Evolutionary conservation across 176 grass and related monocot species (phyloP), one percentile per base, ranked within the genome.

Genomic region (Echinochloa phyllopogon): DNA sequence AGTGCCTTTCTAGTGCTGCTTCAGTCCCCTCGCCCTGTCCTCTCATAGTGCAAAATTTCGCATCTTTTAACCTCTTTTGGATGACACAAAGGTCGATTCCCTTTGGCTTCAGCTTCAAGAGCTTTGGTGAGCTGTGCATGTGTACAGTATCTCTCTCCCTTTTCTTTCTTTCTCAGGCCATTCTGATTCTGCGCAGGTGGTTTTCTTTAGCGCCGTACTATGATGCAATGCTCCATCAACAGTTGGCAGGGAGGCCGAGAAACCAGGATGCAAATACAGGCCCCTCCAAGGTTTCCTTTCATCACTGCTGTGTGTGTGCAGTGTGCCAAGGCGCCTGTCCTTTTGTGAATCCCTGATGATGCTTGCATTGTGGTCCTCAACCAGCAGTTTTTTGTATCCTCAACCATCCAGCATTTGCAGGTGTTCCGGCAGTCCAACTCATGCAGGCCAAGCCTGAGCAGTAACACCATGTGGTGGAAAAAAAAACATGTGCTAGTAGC

Each of bases 51-150:
- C 84, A 68, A 18, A 44, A 29, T 17, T 78, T 68, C 1, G 59
- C 70, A 61, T 47, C 82, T 76, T 73, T 53, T 71, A 52, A 70
- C 64, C 24, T 58, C 48, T 90, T 90, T 83, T 59, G 42, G 48
- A 74, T 74, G 79, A 79, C 84, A 79, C 58, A 44, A 83, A 73
- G 48, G 79, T 36, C 23, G 42, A 13, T 36, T 40, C 70, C 45
- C 61, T 72, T 77, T 76, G 13, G 33, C 33, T 71, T 25, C 25
- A 27, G 76, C 42, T 85, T 85, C 29, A 33, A 33, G 29, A 29
- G 73, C 53, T 88, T 72, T 88, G n/a, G 21, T 69, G 64, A 64
- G 64, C 71, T 57, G 78, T 70, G 10, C 45, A 29, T 65, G 68
- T 61, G 42, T 15, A 48, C 43, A 72, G 43, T 37, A 40, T 63